These are phyloP conservation scores for Xylaria multiplex DNA, from an alignment of 2,329 filamentous ascomycete species.

Conservation along the genomic window DNA sequence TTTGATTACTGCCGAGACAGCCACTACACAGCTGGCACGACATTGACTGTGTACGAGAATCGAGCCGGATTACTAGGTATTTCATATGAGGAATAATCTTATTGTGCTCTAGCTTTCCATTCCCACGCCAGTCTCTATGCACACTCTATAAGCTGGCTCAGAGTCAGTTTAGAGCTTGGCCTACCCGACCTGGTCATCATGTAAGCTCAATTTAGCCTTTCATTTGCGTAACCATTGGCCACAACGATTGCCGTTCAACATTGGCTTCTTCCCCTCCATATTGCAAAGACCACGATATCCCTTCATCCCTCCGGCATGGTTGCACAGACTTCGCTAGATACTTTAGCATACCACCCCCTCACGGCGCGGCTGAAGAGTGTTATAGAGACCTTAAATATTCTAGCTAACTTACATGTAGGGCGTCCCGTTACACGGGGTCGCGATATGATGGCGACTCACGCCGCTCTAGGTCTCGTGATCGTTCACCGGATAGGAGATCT, in stretches of 20 bases:
- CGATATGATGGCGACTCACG: conserved; percentile 71
- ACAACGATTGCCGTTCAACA: neutral
- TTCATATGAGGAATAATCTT: conserved; percentile 2
- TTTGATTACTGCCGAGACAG: neutral
- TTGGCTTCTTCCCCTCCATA: neutral
- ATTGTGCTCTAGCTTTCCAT: conserved; percentile 10
- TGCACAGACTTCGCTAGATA: neutral
- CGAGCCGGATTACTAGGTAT: conserved; percentile 1
- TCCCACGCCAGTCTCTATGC: conserved; percentile 26
- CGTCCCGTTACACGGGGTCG: conserved; percentile 64
- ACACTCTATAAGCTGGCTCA: conserved; percentile 15
- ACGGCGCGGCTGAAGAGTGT: neutral
- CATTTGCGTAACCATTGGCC: conserved; percentile 1
- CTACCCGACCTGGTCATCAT: conserved; percentile 31
- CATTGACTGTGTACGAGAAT: conserved; percentile 17
- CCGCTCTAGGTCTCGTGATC: conserved; percentile 73
- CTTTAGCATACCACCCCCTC: neutral
- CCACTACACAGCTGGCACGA: neutral
- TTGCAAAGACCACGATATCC: neutral
- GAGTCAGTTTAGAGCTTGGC: conserved; percentile 2
- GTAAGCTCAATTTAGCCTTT: conserved; percentile 36
- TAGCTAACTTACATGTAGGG: conserved; percentile 50
- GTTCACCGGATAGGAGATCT: conserved; percentile 70
- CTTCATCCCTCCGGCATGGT: neutral
- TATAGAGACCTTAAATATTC: conserved; percentile 11